Base-by-base conservation (phyloP, 1,139 yeast genomes). In the Arxiozyma bovina region DNA sequence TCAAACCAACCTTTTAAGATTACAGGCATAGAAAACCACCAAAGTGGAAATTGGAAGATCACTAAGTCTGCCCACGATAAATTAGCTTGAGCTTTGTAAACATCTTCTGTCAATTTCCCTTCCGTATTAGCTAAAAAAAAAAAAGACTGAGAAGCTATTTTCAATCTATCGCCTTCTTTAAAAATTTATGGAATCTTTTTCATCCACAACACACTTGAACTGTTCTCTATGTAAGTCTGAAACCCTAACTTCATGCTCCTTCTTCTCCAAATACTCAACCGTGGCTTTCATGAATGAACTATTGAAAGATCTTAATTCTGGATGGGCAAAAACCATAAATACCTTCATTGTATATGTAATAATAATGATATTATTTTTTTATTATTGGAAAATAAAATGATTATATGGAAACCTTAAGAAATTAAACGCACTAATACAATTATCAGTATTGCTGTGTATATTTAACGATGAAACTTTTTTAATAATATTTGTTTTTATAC, bases 1-100 rank as follows among this genome's bases (percentile, higher is more conserved):
- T 63, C 68, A 21, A 64, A 52, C 64, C 66, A 64, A 11, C 68
- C 67, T 47, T 61, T 65, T 41, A 64, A 53, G 43, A 63, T 62
- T 7, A 67, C 66, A 17, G 66, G 67, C 63, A 63, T 56, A 9
- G 56, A 45, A 52, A 53, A 62, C 67, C 68, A 65, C 67, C 67
- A 65, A 12, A 61, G 22, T 15, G 65, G 65, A 51, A 60, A 62
- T 21, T 56, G 61, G 47, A 61, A 54, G 27, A 63, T 67, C 17
- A 59, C 48, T 20, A 53, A 45, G 49, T 61, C 63, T 54, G 75
- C 72, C 61, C 72, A 74, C 38, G 47, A 40, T 40, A 55, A 48
- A 23, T 57, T 55, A 23, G 54, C 54, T 45, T 58, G 60, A 34
- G 57, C 60, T 12, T 38, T 50, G 15, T 50, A 22, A 21, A 52